Base-by-base conservation (phyloP, 2,329 filamentous ascomycete genomes). In the Pseudocercospora macadamiae region DNA sequence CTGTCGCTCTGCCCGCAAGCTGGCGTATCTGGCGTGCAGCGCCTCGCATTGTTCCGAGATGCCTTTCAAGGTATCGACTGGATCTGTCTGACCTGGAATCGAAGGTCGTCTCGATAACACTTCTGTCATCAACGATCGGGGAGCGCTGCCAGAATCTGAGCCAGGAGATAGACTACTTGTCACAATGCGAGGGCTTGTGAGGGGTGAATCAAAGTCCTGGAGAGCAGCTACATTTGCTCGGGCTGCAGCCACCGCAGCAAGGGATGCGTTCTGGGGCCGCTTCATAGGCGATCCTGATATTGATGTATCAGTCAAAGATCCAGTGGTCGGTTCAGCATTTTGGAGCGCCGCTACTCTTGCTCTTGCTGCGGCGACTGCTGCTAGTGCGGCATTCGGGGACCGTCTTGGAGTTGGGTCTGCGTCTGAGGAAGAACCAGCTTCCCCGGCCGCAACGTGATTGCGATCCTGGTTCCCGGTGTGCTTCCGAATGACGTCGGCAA, bases 1-100 rank as follows among this genome's bases (percentile, higher is more conserved):
- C 37, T 71, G 69, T 12, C 71, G 66, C 26, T 72, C 70, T 3
- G 63, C 64, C 2, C 70, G 68, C 18, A 73, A 57, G 30, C 49
- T 64, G 14, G 67, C 62, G 51, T 73, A 72, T 48, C 68, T 61
- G 8, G 57, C 53, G 42, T 70, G 64, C 18, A 73, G 54, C 8
- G 64, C 60, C n/a, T 71, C 68, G 12, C 61, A 67, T 54, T 73
- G 65, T 47, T 60, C 54, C 14, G 62, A 62, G 6, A 71, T 59
- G 23, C 57, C 52, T 39, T 57, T 58, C 37, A 66, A 30, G 3
- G 55, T 60, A 9, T 54, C 55, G 23, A 62, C 39, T 5, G 62
- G 60, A 34, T 66, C 62, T 18, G 34, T 39, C 12, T 23, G 42
- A 16, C 39, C 49, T 10, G 54, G 39, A 14, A 28, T 39, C 10